Percentiles rank a stretch among this genome's conserved stretches.
These are phyloP conservation scores for Saksenaea vasiformis DNA, from an alignment of 371 early-diverging fungal species.

Conservation along the genomic window DNA sequence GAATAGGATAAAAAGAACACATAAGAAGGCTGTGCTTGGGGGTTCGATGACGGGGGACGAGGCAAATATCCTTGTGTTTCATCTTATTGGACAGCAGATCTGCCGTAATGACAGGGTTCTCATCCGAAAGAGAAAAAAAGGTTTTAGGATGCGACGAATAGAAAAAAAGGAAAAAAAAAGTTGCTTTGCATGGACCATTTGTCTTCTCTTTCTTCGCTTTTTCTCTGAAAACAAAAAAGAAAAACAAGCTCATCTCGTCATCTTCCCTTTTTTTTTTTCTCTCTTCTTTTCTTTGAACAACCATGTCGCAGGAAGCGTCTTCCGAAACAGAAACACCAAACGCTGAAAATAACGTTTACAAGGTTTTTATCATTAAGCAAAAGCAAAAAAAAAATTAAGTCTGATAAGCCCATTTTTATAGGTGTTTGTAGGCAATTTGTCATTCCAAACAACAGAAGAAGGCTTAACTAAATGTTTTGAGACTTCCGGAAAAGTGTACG, in stretches of 20 bases:
- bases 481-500: slow-evolving; percentile 75
- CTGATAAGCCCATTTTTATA: slow-evolving; percentile 28
- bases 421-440: slow-evolving; percentile 95
- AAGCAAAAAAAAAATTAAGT: not conserved
- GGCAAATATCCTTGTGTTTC: too few species aligned
- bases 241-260: not conserved
- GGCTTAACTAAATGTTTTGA: slow-evolving; percentile 76
- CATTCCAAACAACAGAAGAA: slow-evolving; percentile 81
- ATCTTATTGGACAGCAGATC: too few species aligned
- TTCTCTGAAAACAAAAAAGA: not conserved
- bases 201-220: slow-evolving; percentile 3
- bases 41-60: too few species aligned
- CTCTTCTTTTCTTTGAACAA: slow-evolving; percentile 1
- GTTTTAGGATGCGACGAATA: slow-evolving; percentile 1
- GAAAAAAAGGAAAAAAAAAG: not conserved
- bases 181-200: not conserved
- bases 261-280: slow-evolving; percentile 1
- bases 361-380: not conserved
- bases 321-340: not conserved
- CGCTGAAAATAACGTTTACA: not conserved
- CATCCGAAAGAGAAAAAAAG: not conserved
- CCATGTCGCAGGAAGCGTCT: slow-evolving; percentile 1
- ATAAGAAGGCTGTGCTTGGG: too few species aligned
- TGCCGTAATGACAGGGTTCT: too few species aligned
- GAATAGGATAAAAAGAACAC: too few species aligned